phyloP scores from a whole-genome alignment of 192 early-diverging fungal genomes.

The Umbelopsis ramanniana region DNA sequence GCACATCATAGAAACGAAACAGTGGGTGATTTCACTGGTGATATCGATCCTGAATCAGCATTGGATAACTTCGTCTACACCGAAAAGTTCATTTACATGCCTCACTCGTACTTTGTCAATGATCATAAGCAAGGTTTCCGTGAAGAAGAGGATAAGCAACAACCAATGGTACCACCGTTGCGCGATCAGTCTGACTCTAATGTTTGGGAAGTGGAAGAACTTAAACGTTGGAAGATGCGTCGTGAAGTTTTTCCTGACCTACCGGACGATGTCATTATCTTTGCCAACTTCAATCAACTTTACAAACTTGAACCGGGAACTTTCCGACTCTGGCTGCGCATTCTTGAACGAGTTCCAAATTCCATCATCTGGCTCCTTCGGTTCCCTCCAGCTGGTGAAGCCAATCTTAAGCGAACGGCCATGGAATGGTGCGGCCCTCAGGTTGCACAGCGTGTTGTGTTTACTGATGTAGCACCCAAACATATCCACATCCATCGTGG shows the following conservation, averaged over 20 bases:
- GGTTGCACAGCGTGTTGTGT: slow-evolving; percentile 81
- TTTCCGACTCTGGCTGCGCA: slow-evolving; percentile 84
- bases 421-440: slow-evolving; percentile 73
- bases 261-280: slow-evolving; percentile 84
- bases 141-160: slow-evolving; percentile 69
- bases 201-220: slow-evolving; percentile 80
- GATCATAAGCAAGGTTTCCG: slow-evolving; percentile 93
- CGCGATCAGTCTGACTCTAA: background rate
- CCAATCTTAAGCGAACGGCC: slow-evolving; percentile 73
- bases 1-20: slow-evolving; percentile 40
- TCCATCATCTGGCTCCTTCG: slow-evolving; percentile 89
- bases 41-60: slow-evolving; percentile 59
- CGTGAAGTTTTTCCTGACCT: slow-evolving; percentile 83
- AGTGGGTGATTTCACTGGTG: slow-evolving; percentile 53
- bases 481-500: slow-evolving; percentile 92
- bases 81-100: slow-evolving; percentile 91
- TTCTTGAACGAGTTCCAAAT: slow-evolving; percentile 80
- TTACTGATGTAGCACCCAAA: slow-evolving; percentile 85
- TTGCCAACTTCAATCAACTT: slow-evolving; percentile 96
- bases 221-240: slow-evolving; percentile 82
- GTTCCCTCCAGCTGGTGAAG: slow-evolving; percentile 87
- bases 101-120: slow-evolving; percentile 92
- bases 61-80: slow-evolving; percentile 77
- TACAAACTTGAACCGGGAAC: slow-evolving; percentile 93
- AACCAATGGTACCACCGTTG: slow-evolving; percentile 9